phyloP scores from a whole-genome alignment of 352 stramenopile genomes.

The Plasmopara muralis region DNA sequence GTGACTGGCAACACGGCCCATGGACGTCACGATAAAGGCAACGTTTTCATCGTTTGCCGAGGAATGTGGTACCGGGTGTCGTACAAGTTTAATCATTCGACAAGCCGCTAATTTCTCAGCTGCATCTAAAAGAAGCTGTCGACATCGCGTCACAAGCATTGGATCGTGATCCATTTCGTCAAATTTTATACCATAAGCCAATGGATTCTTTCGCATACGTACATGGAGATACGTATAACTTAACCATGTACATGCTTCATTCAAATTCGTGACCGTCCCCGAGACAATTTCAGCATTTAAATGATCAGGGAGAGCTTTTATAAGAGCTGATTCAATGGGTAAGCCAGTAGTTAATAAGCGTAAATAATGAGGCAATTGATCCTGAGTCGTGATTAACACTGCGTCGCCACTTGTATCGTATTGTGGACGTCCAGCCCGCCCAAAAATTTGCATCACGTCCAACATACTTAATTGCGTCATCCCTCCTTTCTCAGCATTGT shows the following conservation, averaged over 20 bases:
- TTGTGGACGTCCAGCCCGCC: constrained; percentile 95
- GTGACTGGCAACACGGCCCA: constrained; percentile 96
- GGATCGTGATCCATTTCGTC: constrained; percentile 91
- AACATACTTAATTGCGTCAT: constrained; percentile 97
- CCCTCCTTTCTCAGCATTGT: constrained; percentile 98
- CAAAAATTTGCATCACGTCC: constrained; percentile 99
- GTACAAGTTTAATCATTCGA: constrained; percentile 80
- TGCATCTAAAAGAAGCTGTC: constrained; percentile 65
- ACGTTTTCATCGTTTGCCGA: constrained; percentile 38
- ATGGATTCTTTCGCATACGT: constrained; percentile 96
- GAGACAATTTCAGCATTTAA: constrained; percentile 99
- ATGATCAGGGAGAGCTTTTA: constrained; percentile 98
- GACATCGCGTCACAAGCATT: constrained; percentile 58
- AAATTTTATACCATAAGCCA: constrained; percentile 95
- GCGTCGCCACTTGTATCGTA: constrained; percentile 98
- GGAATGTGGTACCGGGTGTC: constrained; percentile 35
- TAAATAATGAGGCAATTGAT: constrained; percentile 91
- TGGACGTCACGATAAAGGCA: constrained; percentile 90
- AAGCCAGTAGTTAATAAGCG: constrained; percentile 93
- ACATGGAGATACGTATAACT: constrained; percentile 99
- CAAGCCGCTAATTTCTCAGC: constrained; percentile 67
- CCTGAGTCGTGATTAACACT: constrained; percentile 97
- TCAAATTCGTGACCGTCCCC: constrained; percentile 96
- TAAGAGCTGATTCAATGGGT: constrained; percentile 97
- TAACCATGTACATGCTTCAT: constrained; percentile 95